Evolutionary conservation across 1,284 basidiomycete genomes (phyloP), one percentile per base, ranked within the genome.

Genomic region (Fomitopsis pinicola): DNA sequence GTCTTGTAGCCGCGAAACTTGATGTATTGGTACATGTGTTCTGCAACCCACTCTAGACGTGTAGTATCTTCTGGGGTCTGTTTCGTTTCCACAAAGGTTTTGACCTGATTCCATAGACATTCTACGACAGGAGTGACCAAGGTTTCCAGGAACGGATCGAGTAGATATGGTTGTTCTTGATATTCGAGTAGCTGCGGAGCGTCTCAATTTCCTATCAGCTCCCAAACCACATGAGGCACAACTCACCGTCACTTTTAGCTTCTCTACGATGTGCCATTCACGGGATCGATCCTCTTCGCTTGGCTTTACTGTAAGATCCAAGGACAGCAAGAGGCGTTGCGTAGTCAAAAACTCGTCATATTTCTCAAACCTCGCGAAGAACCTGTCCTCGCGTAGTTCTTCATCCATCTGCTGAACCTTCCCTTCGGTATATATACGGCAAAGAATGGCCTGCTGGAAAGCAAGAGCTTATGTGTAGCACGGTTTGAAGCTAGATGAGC

Each of bases 1-100:
- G 90, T 89, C 78, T 99, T 99, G 76, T 92, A 87, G 28, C 97
- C 97, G 63, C 97, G 83, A 52, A 89, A 91, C 73, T 96, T 98
- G 72, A 94, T 85, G 69, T 95, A 93, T 70, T 81, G 79, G 74
- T 98, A 96, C 52, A 98, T 72, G 15, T 97, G 77, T 44, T 77
- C 73, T 0, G 92, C 81, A 15, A 94, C 68, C 53, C 82, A 79
- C 40, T 80, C 73, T 5, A 89, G 75, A 57, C 87, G 80, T 17
- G 67, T 64, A 3, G 69, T 61, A 60, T 80, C 78, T 58, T 76
- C 76, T 19, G 70, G 67, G 56, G 69, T 65, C 9, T 72, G 67
- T 44, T 71, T 67, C 45, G 75, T 71, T 19, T 76, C 73, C 36
- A 79, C 74, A 46, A 82, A 76, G 12, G 70, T 66, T 65, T 78